These are phyloP conservation scores for Emericellopsis cladophorae DNA, from an alignment of 2,329 filamentous ascomycete genomes.

Conservation along the genomic window DNA sequence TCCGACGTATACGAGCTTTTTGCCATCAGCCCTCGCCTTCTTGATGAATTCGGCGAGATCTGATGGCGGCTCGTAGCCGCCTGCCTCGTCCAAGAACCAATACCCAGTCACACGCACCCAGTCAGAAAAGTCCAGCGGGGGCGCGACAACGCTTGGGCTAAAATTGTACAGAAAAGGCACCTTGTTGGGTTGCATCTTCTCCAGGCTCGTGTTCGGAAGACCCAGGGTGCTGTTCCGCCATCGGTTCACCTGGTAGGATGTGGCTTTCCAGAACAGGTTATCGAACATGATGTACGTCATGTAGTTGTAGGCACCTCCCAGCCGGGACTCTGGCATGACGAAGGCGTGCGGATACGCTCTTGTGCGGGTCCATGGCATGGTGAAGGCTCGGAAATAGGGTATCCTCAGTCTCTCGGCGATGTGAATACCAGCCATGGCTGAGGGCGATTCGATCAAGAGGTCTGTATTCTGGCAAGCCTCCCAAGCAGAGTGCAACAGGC, in stretches of 20 bases:
- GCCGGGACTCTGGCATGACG: constrained; percentile 81
- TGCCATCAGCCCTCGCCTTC: constrained; percentile 66
- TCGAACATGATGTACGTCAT: constrained; percentile 95
- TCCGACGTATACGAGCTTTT: constrained; percentile 92
- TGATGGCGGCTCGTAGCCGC: constrained; percentile 56
- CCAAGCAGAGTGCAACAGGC: constrained; percentile 72
- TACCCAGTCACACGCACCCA: constrained; percentile 97
- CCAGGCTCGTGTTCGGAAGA: constrained; percentile 67
- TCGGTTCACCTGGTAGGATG: constrained; percentile 78
- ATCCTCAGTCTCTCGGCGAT: constrained; percentile 88
- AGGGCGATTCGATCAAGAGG: constrained; percentile 86
- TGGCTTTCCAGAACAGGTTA: constrained; percentile 91
- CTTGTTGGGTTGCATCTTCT: constrained; percentile 91
- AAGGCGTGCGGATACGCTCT: constrained; percentile 95
- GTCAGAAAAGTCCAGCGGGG: constrained; percentile 88
- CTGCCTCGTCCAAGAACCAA: constrained; percentile 83
- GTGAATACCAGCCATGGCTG: constrained; percentile 94
- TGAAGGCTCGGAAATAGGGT: constrained; percentile 94
- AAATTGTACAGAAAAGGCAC: constrained; percentile 99
- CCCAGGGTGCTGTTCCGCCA: constrained; percentile 78
- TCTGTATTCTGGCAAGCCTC: constrained; percentile 75
- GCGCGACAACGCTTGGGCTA: constrained; percentile 83
- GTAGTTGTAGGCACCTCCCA: constrained; percentile 91
- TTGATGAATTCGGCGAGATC: constrained; percentile 73
- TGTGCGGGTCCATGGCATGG: constrained; percentile 97